phyloP scores from a whole-genome alignment of 2,329 filamentous ascomycete genomes.

The Pseudogymnoascus sp. region DNA sequence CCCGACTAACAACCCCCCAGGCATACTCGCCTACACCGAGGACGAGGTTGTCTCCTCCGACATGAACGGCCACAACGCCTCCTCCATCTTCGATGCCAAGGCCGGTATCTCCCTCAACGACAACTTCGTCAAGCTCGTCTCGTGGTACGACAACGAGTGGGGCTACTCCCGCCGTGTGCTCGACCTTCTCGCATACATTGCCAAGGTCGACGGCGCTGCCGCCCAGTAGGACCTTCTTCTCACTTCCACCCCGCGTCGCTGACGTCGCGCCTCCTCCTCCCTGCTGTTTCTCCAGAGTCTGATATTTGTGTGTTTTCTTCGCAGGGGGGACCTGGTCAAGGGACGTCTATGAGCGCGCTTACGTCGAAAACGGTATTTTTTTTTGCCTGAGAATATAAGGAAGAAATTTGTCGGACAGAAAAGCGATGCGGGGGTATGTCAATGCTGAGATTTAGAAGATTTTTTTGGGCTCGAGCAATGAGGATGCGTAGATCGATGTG shows the following conservation, averaged over 20 bases:
- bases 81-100: constrained; percentile 99
- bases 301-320: constrained; percentile 7
- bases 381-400: background rate
- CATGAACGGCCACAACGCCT: constrained; percentile 84
- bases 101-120: constrained; percentile 97
- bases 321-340: constrained; percentile 4
- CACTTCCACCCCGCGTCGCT: constrained; percentile 4
- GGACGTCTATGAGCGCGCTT: background rate
- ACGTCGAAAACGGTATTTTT: background rate
- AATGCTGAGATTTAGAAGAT: background rate
- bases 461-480: constrained; percentile 2
- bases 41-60: constrained; percentile 94
- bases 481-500: constrained; percentile 5
- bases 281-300: constrained; percentile 5
- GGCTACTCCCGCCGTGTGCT: constrained; percentile 95
- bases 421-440: background rate
- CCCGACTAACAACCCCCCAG: constrained; percentile 34
- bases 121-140: constrained; percentile 97
- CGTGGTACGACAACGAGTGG: constrained; percentile 99
- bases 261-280: background rate
- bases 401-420: background rate
- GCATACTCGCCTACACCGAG: constrained; percentile 90
- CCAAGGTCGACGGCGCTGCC: constrained; percentile 58
- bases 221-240: constrained; percentile 24
- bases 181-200: constrained; percentile 70